Conservation (phyloP, 169 alveolate species). For the Miamiensis avidus region DNA sequence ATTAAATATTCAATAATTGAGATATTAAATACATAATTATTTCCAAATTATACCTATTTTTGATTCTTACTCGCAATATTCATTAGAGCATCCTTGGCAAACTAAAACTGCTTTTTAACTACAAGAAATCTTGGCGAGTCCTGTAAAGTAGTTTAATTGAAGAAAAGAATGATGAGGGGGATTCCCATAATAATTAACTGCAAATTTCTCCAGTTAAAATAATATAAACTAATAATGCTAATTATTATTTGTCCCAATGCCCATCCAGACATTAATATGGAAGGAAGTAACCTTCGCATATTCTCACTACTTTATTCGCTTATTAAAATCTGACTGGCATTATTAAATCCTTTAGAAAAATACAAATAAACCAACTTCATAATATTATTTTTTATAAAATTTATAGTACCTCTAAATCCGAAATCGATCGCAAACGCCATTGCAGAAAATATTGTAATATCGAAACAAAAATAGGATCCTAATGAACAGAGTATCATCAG, state of each 20-base stretch:
- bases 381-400: no score
- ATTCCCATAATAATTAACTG: not conserved
- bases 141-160: not conserved
- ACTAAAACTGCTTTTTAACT: not conserved
- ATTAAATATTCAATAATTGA: no score
- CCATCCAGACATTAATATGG: not conserved
- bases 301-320: not conserved
- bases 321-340: not conserved
- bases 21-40: no score
- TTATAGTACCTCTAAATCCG: not conserved
- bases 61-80: not conserved
- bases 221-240: not conserved
- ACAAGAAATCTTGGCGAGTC: not conserved
- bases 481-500: not conserved
- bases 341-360: not conserved
- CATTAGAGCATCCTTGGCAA: not conserved
- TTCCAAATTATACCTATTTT: not conserved
- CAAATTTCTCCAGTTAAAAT: not conserved
- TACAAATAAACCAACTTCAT: not conserved
- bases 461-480: not conserved
- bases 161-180: not conserved
- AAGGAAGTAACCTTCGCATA: not conserved
- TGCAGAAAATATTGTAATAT: not conserved
- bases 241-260: not conserved
- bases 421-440: not conserved